A percentile compares a stretch with the other conserved stretches of the same genome.
These are phyloP conservation scores for Ceratobasidium sp. DNA, from an alignment of 1,284 basidiomycete species.

Conservation along the genomic window DNA sequence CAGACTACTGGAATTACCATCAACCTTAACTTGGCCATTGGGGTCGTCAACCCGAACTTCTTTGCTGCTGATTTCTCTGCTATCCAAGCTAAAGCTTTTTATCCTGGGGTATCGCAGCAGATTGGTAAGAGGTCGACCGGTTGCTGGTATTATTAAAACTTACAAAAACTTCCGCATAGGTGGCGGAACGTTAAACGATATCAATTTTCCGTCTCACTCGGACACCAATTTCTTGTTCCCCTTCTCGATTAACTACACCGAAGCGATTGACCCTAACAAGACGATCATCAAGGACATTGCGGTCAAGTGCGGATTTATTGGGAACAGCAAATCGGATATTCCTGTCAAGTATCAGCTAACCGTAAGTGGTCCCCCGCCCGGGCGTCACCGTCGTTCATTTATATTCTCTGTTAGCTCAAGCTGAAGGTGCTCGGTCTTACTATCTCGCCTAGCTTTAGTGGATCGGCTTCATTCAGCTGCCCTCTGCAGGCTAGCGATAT, in stretches of 20 bases:
- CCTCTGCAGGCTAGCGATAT: constrained; percentile 56
- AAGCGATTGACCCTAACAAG: constrained; percentile 66
- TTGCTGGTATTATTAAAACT: constrained; percentile 32
- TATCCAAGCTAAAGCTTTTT: constrained; percentile 67
- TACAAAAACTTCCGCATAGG: constrained; percentile 67
- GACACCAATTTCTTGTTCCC: constrained; percentile 85
- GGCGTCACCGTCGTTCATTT: not conserved
- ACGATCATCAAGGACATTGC: constrained; percentile 72
- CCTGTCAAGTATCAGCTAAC: constrained; percentile 76
- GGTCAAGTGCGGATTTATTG: constrained; percentile 70
- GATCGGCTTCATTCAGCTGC: constrained; percentile 73
- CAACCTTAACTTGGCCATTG: constrained; percentile 73
- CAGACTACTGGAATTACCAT: constrained; percentile 64
- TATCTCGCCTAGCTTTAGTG: constrained; percentile 74
- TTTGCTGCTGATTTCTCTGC: constrained; percentile 77
- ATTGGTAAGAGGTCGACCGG: constrained; percentile 15
- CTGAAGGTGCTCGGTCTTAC: constrained; percentile 67
- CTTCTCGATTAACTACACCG: constrained; percentile 77
- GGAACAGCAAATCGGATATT: constrained; percentile 63
- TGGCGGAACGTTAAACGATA: constrained; percentile 68
- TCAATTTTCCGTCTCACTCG: constrained; percentile 72
- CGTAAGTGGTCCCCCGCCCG: constrained; percentile 54
- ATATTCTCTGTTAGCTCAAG: constrained; percentile 50
- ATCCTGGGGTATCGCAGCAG: constrained; percentile 21
- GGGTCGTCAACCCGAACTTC: constrained; percentile 86